Percentiles rank a stretch among this genome's conserved stretches.
phyloP scores from a whole-genome alignment of 208 protist species.

The Angomonas deanei region DNA sequence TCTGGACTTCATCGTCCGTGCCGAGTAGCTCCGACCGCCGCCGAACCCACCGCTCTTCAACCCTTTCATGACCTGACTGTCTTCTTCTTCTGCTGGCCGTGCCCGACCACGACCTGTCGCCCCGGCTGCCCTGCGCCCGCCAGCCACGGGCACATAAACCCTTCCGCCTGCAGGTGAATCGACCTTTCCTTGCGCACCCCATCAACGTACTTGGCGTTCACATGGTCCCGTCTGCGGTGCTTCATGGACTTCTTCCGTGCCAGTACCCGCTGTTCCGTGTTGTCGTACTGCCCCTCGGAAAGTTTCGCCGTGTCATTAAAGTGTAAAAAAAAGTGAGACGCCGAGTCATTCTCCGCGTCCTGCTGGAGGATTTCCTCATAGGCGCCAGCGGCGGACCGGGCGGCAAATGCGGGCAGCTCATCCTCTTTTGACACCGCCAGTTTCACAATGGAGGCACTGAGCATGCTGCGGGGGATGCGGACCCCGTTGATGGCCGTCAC shows the following conservation, averaged over 20 bases:
- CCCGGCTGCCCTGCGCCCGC: slow-evolving; percentile 25
- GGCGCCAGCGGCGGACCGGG: slow-evolving; percentile 45
- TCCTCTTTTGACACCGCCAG: slow-evolving; percentile 55
- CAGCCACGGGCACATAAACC: slow-evolving; percentile 88
- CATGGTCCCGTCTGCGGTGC: slow-evolving; percentile 25
- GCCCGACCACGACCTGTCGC: slow-evolving; percentile 34
- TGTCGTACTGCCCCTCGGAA: slow-evolving; percentile 26
- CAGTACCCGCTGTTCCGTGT: slow-evolving; percentile 13
- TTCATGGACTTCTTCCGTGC: slow-evolving; percentile 30
- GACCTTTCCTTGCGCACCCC: slow-evolving; percentile 62
- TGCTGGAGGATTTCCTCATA: slow-evolving; percentile 62
- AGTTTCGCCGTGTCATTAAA: slow-evolving; percentile 17
- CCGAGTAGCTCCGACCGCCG: slow-evolving; percentile 74
- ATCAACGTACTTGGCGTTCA: slow-evolving; percentile 75
- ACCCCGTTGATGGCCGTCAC: slow-evolving; percentile 76
- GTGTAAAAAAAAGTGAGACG: slow-evolving; percentile 43
- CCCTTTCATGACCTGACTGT: slow-evolving; percentile 50
- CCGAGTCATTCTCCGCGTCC: slow-evolving; percentile 14
- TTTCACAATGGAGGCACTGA: slow-evolving; percentile 51
- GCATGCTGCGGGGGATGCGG: slow-evolving; percentile 68
- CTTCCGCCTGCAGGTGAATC: slow-evolving; percentile 79
- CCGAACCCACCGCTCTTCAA: slow-evolving; percentile 78
- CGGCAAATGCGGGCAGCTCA: slow-evolving; percentile 61
- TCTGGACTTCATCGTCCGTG: slow-evolving; percentile 59
- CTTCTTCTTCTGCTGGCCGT: slow-evolving; percentile 8